These are phyloP conservation scores for Gloeopeniophorella convolvens DNA, from an alignment of 768 basidiomycete species.

Conservation along the genomic window DNA sequence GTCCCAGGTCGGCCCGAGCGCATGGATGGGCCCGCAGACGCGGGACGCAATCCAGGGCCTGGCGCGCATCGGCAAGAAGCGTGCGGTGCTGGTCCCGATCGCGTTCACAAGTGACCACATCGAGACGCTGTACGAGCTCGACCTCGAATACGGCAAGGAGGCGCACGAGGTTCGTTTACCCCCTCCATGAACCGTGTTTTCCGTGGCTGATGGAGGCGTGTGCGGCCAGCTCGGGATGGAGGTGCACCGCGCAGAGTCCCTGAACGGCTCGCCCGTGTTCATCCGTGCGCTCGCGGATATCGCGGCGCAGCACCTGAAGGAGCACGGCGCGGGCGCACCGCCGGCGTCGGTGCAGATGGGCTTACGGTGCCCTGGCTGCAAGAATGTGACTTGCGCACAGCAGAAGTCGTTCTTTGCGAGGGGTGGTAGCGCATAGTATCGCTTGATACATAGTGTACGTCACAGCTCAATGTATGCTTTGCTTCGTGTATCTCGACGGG, in stretches of 20 bases:
- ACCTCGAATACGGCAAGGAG: constrained; percentile 89
- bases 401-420: constrained; percentile 88
- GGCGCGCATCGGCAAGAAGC: constrained; percentile 68
- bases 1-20: constrained; percentile 91
- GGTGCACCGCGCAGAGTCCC: constrained; percentile 78
- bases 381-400: constrained; percentile 76
- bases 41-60: constrained; percentile 84
- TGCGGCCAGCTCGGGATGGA: constrained; percentile 76
- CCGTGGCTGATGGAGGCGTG: background rate
- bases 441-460: too few relatives aligned
- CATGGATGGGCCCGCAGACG: constrained; percentile 99
- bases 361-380: constrained; percentile 92
- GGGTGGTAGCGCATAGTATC: constrained; percentile 44
- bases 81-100: constrained; percentile 82
- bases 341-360: constrained; percentile 73
- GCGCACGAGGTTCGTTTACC: constrained; percentile 69
- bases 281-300: constrained; percentile 93
- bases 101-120: constrained; percentile 99
- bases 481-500: too few relatives aligned
- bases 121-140: constrained; percentile 95
- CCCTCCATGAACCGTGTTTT: background rate
- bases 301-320: constrained; percentile 67
- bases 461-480: too few relatives aligned
- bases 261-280: constrained; percentile 95
- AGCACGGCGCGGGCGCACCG: constrained; percentile 50